Percentiles rank a stretch among this genome's conserved stretches.
Conservation (phyloP, 1,284 basidiomycete species). For the Phylloboletellus chloephorus region DNA sequence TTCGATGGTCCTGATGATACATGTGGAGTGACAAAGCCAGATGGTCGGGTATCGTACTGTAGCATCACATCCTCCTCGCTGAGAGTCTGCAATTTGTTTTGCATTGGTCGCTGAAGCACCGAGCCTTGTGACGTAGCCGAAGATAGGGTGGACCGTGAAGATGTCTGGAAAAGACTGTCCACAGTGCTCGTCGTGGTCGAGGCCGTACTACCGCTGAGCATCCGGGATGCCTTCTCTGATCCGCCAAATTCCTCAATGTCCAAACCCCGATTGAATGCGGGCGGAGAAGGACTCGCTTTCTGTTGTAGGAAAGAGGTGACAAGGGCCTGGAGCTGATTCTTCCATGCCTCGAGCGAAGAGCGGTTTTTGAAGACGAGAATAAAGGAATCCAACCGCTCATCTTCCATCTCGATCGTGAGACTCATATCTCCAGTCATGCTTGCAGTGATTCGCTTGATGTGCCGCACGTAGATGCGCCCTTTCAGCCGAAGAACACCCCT, state of each 20-base stretch:
- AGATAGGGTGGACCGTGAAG: constrained; percentile 60
- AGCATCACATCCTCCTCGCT: constrained; percentile 65
- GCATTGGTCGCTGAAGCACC: constrained; percentile 32
- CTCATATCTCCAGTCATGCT: constrained; percentile 77
- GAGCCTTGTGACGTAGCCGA: constrained; percentile 68
- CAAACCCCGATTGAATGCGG: constrained; percentile 36
- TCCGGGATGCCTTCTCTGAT: constrained; percentile 66
- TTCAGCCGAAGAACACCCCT: constrained; percentile 86
- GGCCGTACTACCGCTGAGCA: constrained; percentile 69
- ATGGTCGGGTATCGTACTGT: constrained; percentile 44
- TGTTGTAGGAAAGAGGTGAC: constrained; percentile 59
- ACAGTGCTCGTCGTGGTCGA: constrained; percentile 60
- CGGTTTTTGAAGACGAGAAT: constrained; percentile 91
- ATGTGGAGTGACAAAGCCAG: constrained; percentile 65
- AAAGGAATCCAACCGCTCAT: constrained; percentile 88
- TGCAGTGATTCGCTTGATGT: constrained; percentile 84
- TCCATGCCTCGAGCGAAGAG: constrained; percentile 87
- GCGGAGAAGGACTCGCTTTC: constrained; percentile 30
- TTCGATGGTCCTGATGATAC: constrained; percentile 72
- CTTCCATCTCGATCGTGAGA: constrained; percentile 92
- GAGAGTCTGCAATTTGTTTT: constrained; percentile 56
- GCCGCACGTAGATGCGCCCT: constrained; percentile 90
- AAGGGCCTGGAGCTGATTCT: constrained; percentile 68
- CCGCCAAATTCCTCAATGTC: constrained; percentile 74
- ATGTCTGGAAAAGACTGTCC: constrained; percentile 65